Conservation (phyloP, 345 rosid species). For the Punica granatum region DNA sequence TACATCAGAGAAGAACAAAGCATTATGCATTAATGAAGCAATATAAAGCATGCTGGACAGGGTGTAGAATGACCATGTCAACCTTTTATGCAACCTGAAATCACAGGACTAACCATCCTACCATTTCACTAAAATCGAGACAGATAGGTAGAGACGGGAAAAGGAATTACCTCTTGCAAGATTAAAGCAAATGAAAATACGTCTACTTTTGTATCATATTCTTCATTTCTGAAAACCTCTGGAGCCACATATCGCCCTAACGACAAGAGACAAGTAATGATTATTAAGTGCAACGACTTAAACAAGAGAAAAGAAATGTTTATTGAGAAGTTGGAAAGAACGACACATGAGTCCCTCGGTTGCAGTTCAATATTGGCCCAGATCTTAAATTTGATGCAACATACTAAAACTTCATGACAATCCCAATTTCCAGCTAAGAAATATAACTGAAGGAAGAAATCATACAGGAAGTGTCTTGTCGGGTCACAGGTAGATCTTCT, state of each 20-base stretch:
- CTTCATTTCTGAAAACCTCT: conserved; percentile 72
- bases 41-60: background rate
- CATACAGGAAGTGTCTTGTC: conserved; percentile 61
- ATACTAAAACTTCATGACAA: background rate
- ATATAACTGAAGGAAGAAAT: conserved; percentile 8
- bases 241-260: conserved; percentile 82
- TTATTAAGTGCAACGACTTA: background rate
- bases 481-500: conserved; percentile 44
- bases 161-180: conserved; percentile 64
- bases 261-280: conserved; percentile 4
- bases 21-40: background rate
- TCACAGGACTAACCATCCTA: background rate
- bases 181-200: conserved; percentile 78
- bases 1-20: background rate
- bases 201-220: conserved; percentile 73
- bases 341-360: background rate
- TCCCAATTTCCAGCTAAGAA: background rate
- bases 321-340: background rate
- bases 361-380: background rate
- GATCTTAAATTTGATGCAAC: background rate
- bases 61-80: background rate
- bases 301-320: background rate
- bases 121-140: background rate
- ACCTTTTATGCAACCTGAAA: background rate
- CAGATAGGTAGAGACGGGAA: background rate